Evolutionary conservation across 768 basidiomycete species (phyloP).

Genomic region (Candolleomyces eurysporus): DNA sequence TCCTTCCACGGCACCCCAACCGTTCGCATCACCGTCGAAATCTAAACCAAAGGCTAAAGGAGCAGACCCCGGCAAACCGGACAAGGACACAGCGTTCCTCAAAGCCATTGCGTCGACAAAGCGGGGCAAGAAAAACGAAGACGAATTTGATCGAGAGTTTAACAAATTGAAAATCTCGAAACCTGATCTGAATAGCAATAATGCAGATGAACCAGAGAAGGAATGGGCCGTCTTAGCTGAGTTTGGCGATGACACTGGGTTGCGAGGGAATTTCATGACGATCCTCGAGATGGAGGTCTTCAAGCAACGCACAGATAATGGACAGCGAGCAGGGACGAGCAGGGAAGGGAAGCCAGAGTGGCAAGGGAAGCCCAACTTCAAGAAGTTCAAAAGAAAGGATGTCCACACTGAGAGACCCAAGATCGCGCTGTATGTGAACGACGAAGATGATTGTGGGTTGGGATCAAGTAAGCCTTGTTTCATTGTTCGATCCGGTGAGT

Average conservation of each 20-base stretch:
- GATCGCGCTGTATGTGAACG: constrained; percentile 51
- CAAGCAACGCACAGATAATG: constrained; percentile 24
- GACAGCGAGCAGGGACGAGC: not conserved
- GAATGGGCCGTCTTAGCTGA: constrained; percentile 63
- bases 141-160: constrained; percentile 76
- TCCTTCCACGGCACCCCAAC: constrained; percentile 12
- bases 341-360: constrained; percentile 27
- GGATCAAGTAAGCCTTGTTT: constrained; percentile 40
- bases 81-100: constrained; percentile 67
- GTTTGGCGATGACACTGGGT: constrained; percentile 58
- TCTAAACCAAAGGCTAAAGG: constrained; percentile 9
- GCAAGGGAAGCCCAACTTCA: constrained; percentile 64
- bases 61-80: constrained; percentile 47
- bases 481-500: not conserved
- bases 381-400: constrained; percentile 67
- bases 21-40: not conserved
- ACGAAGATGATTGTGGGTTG: constrained; percentile 54
- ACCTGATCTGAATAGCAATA: constrained; percentile 42
- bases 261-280: constrained; percentile 81
- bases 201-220: constrained; percentile 42
- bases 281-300: constrained; percentile 64
- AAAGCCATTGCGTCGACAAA: constrained; percentile 75
- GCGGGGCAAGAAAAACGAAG: constrained; percentile 63
- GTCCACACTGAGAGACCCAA: constrained; percentile 24
- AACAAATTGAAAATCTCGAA: constrained; percentile 72